These are phyloP conservation scores for Lathyrus aphaca DNA, from an alignment of 306 rosid genomes.

Conservation along the genomic window DNA sequence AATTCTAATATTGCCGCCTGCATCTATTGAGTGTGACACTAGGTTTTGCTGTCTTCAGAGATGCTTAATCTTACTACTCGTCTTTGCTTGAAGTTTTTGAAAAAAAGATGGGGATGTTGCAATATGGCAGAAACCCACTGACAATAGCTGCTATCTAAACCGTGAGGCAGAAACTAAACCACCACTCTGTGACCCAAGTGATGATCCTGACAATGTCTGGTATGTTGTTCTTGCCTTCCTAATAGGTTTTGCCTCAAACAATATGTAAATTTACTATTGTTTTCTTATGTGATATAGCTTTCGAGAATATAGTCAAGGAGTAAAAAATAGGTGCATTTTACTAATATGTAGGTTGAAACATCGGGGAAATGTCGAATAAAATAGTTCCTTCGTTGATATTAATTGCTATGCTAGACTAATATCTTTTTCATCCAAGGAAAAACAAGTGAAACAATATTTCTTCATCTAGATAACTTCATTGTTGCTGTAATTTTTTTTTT, in stretches of 20 bases:
- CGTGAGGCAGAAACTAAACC: conserved; percentile 76
- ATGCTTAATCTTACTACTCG: conserved; percentile 86
- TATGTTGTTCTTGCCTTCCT: conserved; percentile 46
- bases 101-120: conserved; percentile 85
- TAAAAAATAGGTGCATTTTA: conserved; percentile 22
- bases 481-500: too few relatives aligned
- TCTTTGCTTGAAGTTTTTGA: conserved; percentile 84
- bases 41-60: conserved; percentile 57
- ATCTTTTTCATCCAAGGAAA: too few relatives aligned
- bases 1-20: conserved; percentile 6
- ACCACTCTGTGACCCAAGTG: conserved; percentile 71
- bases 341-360: conserved; percentile 28
- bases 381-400: too few relatives aligned
- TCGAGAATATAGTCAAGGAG: conserved; percentile 8
- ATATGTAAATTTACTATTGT: conserved; percentile 30
- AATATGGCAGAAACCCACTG: conserved; percentile 78
- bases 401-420: too few relatives aligned
- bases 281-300: conserved; percentile 31
- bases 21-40: conserved; percentile 32
- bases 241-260: conserved; percentile 24
- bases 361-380: neutral
- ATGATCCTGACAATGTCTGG: conserved; percentile 90
- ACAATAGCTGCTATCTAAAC: conserved; percentile 76
- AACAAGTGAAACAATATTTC: too few relatives aligned
- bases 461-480: too few relatives aligned